Base-by-base conservation (phyloP, 805 yeast species). In the Priceomyces castillae region DNA sequence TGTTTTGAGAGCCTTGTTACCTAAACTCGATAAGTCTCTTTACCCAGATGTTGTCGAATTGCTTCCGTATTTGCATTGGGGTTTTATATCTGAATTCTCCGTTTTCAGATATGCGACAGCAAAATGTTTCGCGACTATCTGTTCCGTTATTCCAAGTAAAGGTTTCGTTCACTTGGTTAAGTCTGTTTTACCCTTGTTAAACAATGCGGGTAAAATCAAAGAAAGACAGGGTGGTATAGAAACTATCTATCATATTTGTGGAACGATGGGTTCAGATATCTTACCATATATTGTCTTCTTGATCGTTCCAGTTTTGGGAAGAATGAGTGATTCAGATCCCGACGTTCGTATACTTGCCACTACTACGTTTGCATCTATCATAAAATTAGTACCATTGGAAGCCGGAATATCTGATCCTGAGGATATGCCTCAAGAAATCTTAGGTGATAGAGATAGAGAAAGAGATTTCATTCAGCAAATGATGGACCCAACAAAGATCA, bases 391-490 rank as follows among this genome's bases (percentile, higher is more conserved):
- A 16, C 99, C 99, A 4, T 74, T 94, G 46, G 99, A 94, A 67
- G 95, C 96, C 6, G 99, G 98, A 60, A 90, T 94, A 30, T 90
- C 95, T 1, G 97, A 94, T 62, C 98, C 98, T 1, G 82, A 79
- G 40, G 96, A 90, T 47, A 81, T 94, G 82, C 95, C 98, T 0
- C 73, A 74, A 44, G 89, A 86, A 37, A 71, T 94, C 39, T 71
- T 94, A 47, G 86, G 74, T 51, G 97, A 96, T 7, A 85, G 97
- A 62, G 97, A 90, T 53, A 77, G 86, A 43, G 99, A 94, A 62
- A 81, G 99, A 59, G 95, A 88, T 53, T 94, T 94, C 53, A 86
- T 94, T 44, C 86, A 85, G 53, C 99, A 94, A 60, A 92, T 94
- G 98, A 88, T 94, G 94, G 98, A 94, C 62, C 95, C 96, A 14